Evolutionary conservation across 371 early-diverging fungal species (phyloP), one percentile per base, ranked within the genome.

Genomic region (Blakeslea trispora): DNA sequence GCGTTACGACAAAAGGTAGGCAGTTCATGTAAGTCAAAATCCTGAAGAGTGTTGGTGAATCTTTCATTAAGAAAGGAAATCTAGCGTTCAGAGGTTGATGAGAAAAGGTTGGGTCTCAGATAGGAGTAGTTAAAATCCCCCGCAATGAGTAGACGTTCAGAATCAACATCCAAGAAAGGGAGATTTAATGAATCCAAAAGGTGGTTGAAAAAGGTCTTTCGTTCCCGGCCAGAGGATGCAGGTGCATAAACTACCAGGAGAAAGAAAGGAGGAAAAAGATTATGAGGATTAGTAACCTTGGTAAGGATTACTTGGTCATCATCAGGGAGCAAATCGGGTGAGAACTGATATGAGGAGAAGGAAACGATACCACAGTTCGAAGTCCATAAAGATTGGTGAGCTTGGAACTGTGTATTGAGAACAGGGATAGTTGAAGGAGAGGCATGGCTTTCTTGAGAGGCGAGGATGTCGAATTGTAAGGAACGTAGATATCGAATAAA

Each of bases 201-300:
- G 11, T 18, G 15, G 1, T 50, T 1, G 14, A 51, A 51, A 17
- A 58, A 51, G 2, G 22, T 17, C 40, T 35, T 0, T 28, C 28
- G 35, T 14, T 34, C 24, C 5, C 13, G 22, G 17, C 22, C 21
- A 15, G 41, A 58, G 7, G 23, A 10, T 14, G 61, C 22, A 2
- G 61, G 55, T 3, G 61, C 55, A 50, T 61, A 50, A 15, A 54
- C 11, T 10, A 37, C 51, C 4, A 51, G 24, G 2, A 51, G 45
- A 43, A 14, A 51, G 22, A 50, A 51, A 2, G 58, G 40, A 13
- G 22, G 40, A 39, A 45, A 57, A 23, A 57, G 45, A 1, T 50
- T 3, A 10, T 57, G 45, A 28, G 58, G 45, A 35, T 49, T 49
- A 6, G 28, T 19, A 11, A 50, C 50, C 43, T 49, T 31, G 34